Base-by-base conservation (phyloP, 352 stramenopile genomes). In the Lagenidium sp. region DNA sequence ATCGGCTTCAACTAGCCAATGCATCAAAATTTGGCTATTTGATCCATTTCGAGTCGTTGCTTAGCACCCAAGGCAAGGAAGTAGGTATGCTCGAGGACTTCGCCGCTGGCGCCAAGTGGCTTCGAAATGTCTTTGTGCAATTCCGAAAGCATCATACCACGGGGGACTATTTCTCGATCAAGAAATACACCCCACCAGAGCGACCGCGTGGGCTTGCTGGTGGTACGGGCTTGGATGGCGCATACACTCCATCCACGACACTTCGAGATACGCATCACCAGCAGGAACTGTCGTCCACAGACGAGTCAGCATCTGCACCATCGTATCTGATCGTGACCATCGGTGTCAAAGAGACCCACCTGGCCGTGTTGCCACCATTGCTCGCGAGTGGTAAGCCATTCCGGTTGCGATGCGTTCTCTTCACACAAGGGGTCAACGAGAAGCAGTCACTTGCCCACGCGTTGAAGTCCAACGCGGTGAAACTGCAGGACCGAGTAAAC, bases 61-160 rank as follows among this genome's bases (percentile, higher is more conserved):
- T 92, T 54, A 90, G 76, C 63, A 95, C 94, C 29, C 85, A 96
- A 36, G 93, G 93, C 25, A 97, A 97, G 52, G 95, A 98, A 55
- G 72, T 96, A 11, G 87, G 84, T 11, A 98, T 98, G 95, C 77
- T 98, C 1, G 72, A 94, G 53, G 86, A 96, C 52, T 85, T 96
- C 54, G 77, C 74, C 7, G 83, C 76, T 8, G 82, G 78, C 7
- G 78, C 68, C 20, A 70, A 87, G 45, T 93, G 79, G 83, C 60
- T 96, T 13, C 63, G 60, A 28, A 81, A 74, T 37, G 79, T 91
- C 36, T 84, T 80, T 55, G 63, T 88, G 21, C 72, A 85, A 56
- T 88, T 88, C 36, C 72, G 75, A 32, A 65, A 72, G 30, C 60
- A 79, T 22, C 36, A 45, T 15, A 63, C 47, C 0, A 64, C 62